A percentile compares a stretch with the other conserved stretches of the same genome.
These are phyloP conservation scores for Pseudogymnoascus sp. DNA, from an alignment of 2,329 filamentous ascomycete genomes.

Conservation along the genomic window DNA sequence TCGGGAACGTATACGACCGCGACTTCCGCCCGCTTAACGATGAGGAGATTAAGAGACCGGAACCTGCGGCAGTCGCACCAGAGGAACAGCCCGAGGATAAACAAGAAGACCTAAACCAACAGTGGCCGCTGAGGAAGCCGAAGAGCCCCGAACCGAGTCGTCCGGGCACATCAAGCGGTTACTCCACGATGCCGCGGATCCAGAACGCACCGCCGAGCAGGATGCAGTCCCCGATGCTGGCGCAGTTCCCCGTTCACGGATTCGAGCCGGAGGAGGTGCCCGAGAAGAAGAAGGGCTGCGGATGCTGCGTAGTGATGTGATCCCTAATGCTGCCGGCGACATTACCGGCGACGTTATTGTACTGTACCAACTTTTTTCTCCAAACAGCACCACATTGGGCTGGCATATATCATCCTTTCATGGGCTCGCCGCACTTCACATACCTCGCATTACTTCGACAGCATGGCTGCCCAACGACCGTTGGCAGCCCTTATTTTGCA, in stretches of 20 bases:
- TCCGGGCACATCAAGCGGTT: constrained; percentile 38
- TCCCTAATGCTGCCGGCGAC: not conserved
- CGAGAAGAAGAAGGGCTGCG: constrained; percentile 36
- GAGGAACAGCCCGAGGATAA: constrained; percentile 27
- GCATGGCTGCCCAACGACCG: not conserved
- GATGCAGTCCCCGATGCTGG: constrained; percentile 27
- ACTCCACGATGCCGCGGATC: constrained; percentile 58
- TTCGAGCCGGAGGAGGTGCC: constrained; percentile 36
- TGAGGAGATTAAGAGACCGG: constrained; percentile 37
- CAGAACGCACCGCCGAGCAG: constrained; percentile 35
- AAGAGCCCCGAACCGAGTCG: constrained; percentile 43
- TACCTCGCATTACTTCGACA: constrained; percentile 7
- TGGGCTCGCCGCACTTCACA: not conserved
- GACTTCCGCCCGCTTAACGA: constrained; percentile 79
- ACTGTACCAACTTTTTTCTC: not conserved
- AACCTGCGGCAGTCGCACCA: constrained; percentile 19
- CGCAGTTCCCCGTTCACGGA: constrained; percentile 24
- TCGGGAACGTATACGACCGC: constrained; percentile 76
- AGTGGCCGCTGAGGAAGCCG: constrained; percentile 51
- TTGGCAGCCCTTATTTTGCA: not conserved
- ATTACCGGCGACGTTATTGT: not conserved
- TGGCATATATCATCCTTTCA: not conserved
- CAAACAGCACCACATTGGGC: not conserved
- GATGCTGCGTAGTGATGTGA: constrained; percentile 47
- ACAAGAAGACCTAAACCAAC: constrained; percentile 32